These are phyloP conservation scores for Phytophthora hybrid DNA, from an alignment of 352 stramenopile species.

Conservation along the genomic window DNA sequence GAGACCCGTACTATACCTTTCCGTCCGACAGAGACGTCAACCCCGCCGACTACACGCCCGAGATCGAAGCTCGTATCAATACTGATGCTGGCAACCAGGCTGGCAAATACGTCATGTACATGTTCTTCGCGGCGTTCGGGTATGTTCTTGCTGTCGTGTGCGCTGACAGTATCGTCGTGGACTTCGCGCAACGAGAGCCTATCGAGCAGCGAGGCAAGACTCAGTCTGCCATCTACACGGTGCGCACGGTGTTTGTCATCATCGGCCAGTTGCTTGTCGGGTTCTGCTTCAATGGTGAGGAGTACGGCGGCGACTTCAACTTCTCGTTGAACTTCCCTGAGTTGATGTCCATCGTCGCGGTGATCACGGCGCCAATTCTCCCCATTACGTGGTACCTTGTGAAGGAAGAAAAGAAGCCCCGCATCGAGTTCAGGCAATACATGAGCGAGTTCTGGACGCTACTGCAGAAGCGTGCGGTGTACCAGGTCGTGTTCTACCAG, in stretches of 20 bases:
- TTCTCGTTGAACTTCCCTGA: constrained; percentile 49
- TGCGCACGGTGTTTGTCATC: constrained; percentile 44
- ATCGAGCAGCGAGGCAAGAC: constrained; percentile 38
- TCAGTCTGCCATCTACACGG: constrained; percentile 49
- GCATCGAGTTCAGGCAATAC: constrained; percentile 38
- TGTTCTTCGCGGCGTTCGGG: constrained; percentile 59
- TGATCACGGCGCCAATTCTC: constrained; percentile 32
- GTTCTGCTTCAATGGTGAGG: constrained; percentile 52
- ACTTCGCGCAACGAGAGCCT: constrained; percentile 47
- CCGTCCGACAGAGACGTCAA: constrained; percentile 28
- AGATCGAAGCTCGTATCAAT: constrained; percentile 38
- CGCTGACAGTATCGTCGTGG: constrained; percentile 55
- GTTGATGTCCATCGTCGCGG: constrained; percentile 43
- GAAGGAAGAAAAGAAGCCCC: constrained; percentile 42
- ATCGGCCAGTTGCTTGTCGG: constrained; percentile 40
- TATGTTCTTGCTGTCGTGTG: constrained; percentile 68
- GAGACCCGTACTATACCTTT: constrained; percentile 48
- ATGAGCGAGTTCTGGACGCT: constrained; percentile 43
- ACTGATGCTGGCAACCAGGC: constrained; percentile 25
- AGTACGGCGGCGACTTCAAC: constrained; percentile 58
- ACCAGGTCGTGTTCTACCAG: constrained; percentile 54
- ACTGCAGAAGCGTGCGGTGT: constrained; percentile 48
- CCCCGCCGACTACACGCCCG: constrained; percentile 18
- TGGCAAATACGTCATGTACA: constrained; percentile 49
- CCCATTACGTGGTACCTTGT: constrained; percentile 53